A percentile compares a stretch with the other conserved stretches of the same genome.
phyloP scores from a whole-genome alignment of 805 yeast genomes.

The Ogataea methanolica region DNA sequence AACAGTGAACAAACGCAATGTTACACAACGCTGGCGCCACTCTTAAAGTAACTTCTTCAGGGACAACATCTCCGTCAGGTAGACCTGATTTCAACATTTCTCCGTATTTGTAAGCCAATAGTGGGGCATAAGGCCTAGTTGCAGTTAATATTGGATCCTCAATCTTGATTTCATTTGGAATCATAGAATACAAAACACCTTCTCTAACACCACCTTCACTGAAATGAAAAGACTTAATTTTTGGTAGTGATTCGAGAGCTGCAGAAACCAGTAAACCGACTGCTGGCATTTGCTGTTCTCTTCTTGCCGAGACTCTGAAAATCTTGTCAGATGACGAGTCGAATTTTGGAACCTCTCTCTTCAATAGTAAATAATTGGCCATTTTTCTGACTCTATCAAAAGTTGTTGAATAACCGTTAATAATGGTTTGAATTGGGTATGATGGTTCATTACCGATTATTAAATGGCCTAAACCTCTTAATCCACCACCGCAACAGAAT shows the following conservation, averaged over 20 bases:
- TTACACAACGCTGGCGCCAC: slow-evolving; percentile 70
- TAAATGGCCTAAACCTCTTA: slow-evolving; percentile 65
- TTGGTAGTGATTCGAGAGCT: slow-evolving; percentile 57
- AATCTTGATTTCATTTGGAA: slow-evolving; percentile 51
- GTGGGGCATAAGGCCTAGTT: slow-evolving; percentile 67
- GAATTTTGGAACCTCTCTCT: slow-evolving; percentile 41
- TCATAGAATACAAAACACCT: slow-evolving; percentile 61
- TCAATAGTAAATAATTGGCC: slow-evolving; percentile 47
- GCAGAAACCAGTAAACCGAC: slow-evolving; percentile 61
- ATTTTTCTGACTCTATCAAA: slow-evolving; percentile 46
- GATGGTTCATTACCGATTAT: slow-evolving; percentile 43
- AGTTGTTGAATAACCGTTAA: slow-evolving; percentile 63
- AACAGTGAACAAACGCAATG: slow-evolving; percentile 69
- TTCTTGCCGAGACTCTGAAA: slow-evolving; percentile 62
- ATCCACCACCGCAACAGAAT: slow-evolving; percentile 71
- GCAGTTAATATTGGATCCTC: slow-evolving; percentile 71
- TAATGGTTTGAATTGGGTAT: slow-evolving; percentile 66
- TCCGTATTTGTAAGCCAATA: slow-evolving; percentile 53
- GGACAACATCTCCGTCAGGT: slow-evolving; percentile 48
- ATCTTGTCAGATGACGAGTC: slow-evolving; percentile 34
- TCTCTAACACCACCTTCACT: slow-evolving; percentile 78
- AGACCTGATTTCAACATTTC: slow-evolving; percentile 51
- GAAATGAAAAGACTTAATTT: slow-evolving; percentile 57
- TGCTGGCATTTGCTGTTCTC: slow-evolving; percentile 66
- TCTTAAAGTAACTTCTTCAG: slow-evolving; percentile 51